Conservation (phyloP, 345 rosid species). For the Luvunga scandens region DNA sequence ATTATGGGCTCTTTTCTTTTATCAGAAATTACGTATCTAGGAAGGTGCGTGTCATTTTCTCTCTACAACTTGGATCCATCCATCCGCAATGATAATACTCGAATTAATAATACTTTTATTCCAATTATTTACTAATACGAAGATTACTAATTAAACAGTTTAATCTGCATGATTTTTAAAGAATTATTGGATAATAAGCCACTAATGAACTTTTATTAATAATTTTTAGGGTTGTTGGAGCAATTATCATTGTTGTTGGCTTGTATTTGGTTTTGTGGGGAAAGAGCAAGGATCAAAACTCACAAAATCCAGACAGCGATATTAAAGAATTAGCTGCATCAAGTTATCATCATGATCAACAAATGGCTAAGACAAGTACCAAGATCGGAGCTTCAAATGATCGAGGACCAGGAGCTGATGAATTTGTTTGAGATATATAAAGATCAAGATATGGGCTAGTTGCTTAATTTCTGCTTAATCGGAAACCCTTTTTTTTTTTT, state of each 20-base stretch:
- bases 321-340: background rate
- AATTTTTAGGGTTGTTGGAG: slow-evolving; percentile 32
- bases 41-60: slow-evolving; percentile 42
- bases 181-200: background rate
- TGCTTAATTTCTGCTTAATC: background rate
- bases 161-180: background rate
- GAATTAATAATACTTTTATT: background rate
- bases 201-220: background rate
- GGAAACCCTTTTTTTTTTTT: background rate
- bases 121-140: background rate
- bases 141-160: background rate
- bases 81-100: background rate
- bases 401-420: background rate
- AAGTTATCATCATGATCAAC: background rate
- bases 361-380: background rate
- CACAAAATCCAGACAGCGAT: background rate
- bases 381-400: background rate
- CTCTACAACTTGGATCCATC: background rate
- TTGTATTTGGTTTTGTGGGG: slow-evolving; percentile 45
- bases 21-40: slow-evolving; percentile 43
- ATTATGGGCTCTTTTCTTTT: slow-evolving; percentile 50
- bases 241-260: slow-evolving; percentile 34
- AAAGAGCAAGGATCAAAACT: slow-evolving; percentile 33
- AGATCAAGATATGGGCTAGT: background rate
- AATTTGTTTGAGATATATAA: background rate